Conservation (phyloP, 116 monocot genomes). For the Trichopus zeylanicus region DNA sequence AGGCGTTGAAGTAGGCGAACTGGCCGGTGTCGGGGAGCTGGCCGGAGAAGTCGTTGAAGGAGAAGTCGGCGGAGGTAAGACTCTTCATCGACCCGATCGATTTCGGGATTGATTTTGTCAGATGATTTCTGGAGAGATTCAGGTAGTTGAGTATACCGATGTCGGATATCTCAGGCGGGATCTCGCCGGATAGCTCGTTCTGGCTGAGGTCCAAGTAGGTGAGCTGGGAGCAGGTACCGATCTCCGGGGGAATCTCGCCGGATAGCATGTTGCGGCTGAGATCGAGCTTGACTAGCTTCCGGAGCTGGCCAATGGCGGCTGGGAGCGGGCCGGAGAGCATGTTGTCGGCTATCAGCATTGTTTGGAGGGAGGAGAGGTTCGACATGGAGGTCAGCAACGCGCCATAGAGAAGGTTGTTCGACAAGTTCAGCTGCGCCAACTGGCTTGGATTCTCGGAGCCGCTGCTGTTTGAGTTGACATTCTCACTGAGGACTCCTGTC, state of each 20-base stretch:
- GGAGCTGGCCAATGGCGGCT: constrained; percentile 24
- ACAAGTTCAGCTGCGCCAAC: constrained; percentile 68
- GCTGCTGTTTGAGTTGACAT: constrained; percentile 32
- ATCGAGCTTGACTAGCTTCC: constrained; percentile 52
- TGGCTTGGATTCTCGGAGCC: neutral
- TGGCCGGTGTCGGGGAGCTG: constrained; percentile 66
- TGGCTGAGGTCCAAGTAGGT: constrained; percentile 85
- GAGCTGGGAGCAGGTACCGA: constrained; percentile 51
- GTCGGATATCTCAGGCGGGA: constrained; percentile 45
- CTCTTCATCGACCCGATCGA: constrained; percentile 63
- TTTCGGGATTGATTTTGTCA: constrained; percentile 42
- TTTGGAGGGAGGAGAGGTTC: constrained; percentile 61
- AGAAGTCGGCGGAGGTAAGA: constrained; percentile 80
- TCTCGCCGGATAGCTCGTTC: constrained; percentile 68
- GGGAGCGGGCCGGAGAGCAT: constrained; percentile 52
- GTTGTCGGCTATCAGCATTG: constrained; percentile 43
- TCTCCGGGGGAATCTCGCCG: constrained; percentile 43
- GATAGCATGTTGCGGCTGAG: constrained; percentile 56
- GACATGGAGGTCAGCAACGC: constrained; percentile 44
- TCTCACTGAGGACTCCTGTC: constrained; percentile 56
- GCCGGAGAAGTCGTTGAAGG: constrained; percentile 87
- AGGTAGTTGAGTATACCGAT: constrained; percentile 70
- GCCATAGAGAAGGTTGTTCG: constrained; percentile 72
- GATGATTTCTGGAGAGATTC: constrained; percentile 70
- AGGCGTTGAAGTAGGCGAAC: constrained; percentile 73